Evolutionary conservation across 495 filamentous ascomycete genomes (phyloP).

Genomic region (Acidiella bohemica): DNA sequence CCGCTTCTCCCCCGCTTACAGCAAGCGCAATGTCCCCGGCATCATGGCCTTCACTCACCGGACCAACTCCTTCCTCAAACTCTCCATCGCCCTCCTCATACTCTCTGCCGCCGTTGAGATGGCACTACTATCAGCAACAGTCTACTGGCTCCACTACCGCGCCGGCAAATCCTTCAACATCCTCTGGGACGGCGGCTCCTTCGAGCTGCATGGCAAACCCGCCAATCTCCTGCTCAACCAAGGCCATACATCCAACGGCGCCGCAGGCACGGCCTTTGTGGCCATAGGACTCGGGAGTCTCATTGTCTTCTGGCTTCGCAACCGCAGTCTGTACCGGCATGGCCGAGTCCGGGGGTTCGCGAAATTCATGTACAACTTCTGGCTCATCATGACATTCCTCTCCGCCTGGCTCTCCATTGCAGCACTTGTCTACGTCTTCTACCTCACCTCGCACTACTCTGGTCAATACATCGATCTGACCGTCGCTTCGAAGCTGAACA

Average conservation of each 20-base stretch:
- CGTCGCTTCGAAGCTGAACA: conserved; percentile 7
- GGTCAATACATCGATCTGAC: conserved; percentile 9
- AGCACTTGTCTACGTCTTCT: conserved; percentile 8
- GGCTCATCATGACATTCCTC: conserved; percentile 9
- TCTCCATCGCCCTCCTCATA: conserved; percentile 6
- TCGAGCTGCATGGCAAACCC: conserved; percentile 17
- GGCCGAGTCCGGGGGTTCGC: neutral
- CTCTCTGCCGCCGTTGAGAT: conserved; percentile 10
- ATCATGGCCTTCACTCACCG: neutral
- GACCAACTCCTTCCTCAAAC: too few species aligned
- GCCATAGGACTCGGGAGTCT: conserved; percentile 11
- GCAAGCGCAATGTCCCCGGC: neutral
- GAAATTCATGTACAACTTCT: conserved; percentile 7
- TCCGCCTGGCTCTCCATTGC: conserved; percentile 4
- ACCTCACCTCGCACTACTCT: conserved; percentile 4
- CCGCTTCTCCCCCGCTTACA: too few species aligned
- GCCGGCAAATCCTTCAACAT: conserved; percentile 9
- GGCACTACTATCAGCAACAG: conserved; percentile 4
- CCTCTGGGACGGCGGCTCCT: conserved; percentile 1
- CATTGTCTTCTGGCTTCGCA: conserved; percentile 10
- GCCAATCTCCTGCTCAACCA: conserved; percentile 10
- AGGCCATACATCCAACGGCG: conserved; percentile 18
- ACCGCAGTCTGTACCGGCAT: neutral
- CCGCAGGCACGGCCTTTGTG: conserved; percentile 14
- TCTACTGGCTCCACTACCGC: conserved; percentile 14